Percentiles rank a stretch among this genome's conserved stretches.
Evolutionary conservation across 2,329 filamentous ascomycete genomes (phyloP).

Genomic region (Trichoderma atrobrunneum): DNA sequence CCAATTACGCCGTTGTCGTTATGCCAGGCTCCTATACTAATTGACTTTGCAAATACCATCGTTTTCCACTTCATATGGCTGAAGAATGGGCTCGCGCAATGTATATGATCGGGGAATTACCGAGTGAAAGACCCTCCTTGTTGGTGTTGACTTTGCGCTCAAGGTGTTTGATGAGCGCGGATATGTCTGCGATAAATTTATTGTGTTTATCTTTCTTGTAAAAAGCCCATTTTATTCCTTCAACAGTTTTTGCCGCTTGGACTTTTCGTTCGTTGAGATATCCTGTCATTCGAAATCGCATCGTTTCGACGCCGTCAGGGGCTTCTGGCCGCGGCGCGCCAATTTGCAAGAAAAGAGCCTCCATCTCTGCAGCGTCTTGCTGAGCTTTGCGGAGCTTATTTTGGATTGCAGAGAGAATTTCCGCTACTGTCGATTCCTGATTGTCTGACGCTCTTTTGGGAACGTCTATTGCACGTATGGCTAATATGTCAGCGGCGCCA

Average conservation of each 20-base stretch:
- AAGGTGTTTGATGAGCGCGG: neutral
- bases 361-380: neutral
- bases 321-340: too few relatives aligned
- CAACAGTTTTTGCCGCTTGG: neutral
- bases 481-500: too few relatives aligned
- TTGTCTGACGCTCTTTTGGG: accelerated
- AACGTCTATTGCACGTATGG: neutral
- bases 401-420: neutral
- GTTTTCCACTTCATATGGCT: neutral
- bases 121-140: neutral
- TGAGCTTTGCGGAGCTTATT: neutral
- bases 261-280: neutral
- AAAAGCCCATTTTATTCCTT: neutral
- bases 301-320: neutral
- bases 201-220: neutral
- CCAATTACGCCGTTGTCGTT: neutral
- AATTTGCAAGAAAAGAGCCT: too few relatives aligned
- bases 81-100: neutral
- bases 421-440: neutral
- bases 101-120: neutral
- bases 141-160: neutral
- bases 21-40: neutral
- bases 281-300: neutral
- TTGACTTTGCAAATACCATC: neutral
- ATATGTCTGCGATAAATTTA: neutral